Percentiles rank a stretch among this genome's conserved stretches.
Conservation (phyloP, 306 rosid species). For the Dicorynia guianensis region DNA sequence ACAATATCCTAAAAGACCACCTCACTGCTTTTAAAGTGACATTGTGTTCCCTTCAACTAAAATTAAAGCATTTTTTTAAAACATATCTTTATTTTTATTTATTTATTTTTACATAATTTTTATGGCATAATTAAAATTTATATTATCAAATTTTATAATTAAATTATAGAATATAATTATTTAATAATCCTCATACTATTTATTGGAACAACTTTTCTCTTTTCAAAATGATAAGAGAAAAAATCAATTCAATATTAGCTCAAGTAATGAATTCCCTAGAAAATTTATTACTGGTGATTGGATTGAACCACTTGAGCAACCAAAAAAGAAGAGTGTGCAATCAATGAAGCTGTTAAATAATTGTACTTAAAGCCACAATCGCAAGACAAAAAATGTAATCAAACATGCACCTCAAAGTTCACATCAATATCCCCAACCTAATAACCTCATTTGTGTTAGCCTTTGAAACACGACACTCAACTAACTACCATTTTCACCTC, state of each 20-base stretch:
- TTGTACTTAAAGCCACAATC: slow-evolving; percentile 41
- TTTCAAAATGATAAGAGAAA: too few relatives aligned
- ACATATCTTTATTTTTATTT: too few relatives aligned
- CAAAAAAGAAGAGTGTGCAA: background rate
- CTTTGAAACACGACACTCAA: slow-evolving; percentile 37
- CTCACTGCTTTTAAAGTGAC: slow-evolving; percentile 31
- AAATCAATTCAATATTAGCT: slow-evolving; percentile 2
- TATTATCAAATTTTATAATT: too few relatives aligned
- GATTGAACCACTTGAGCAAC: slow-evolving; percentile 11
- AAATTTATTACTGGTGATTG: slow-evolving; percentile 20
- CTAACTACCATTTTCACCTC: slow-evolving; percentile 46
- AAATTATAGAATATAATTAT: too few relatives aligned
- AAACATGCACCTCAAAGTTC: slow-evolving; percentile 32
- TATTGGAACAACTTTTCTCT: too few relatives aligned
- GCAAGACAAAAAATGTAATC: slow-evolving; percentile 28
- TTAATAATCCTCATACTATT: too few relatives aligned
- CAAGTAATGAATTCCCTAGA: background rate
- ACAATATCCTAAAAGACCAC: slow-evolving; percentile 21
- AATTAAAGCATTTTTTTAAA: slow-evolving; percentile 27
- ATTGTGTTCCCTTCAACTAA: slow-evolving; percentile 36
- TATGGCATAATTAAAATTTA: too few relatives aligned
- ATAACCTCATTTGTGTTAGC: background rate
- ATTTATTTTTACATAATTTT: too few relatives aligned
- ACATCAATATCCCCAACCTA: slow-evolving; percentile 41
- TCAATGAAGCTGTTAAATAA: slow-evolving; percentile 28